Conservation (phyloP, 805 yeast species). For the Blastobotrys attinorum region DNA sequence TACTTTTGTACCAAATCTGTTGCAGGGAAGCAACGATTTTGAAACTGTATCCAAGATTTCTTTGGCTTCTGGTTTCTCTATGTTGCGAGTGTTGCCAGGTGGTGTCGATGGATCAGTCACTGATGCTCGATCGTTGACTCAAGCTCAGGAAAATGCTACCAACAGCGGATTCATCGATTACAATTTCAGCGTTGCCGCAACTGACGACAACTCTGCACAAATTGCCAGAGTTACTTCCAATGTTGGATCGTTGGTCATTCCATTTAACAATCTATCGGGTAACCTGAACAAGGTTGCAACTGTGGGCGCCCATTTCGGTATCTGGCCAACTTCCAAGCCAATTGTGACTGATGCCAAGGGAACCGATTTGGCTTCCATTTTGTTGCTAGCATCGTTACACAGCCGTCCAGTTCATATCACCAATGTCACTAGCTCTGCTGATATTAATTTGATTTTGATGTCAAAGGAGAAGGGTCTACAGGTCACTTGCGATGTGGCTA, state of each 20-base stretch:
- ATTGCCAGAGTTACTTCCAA: constrained; percentile 53
- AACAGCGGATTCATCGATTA: constrained; percentile 66
- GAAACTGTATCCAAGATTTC: constrained; percentile 63
- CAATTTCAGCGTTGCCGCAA: constrained; percentile 76
- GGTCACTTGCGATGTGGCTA: constrained; percentile 86
- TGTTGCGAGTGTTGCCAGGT: constrained; percentile 71
- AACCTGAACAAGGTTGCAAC: constrained; percentile 57
- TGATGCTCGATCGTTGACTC: constrained; percentile 56
- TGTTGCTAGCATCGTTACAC: constrained; percentile 83
- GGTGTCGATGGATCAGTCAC: constrained; percentile 55
- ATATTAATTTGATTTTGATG: constrained; percentile 73
- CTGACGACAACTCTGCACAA: constrained; percentile 55
- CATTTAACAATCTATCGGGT: constrained; percentile 63
- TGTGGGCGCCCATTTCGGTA: constrained; percentile 67
- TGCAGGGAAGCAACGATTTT: constrained; percentile 47
- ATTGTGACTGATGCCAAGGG: constrained; percentile 88
- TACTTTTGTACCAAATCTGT: constrained; percentile 65
- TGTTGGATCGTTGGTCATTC: constrained; percentile 76
- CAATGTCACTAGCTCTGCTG: constrained; percentile 73
- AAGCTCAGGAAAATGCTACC: constrained; percentile 50
- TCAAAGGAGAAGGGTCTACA: constrained; percentile 73
- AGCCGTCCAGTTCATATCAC: constrained; percentile 81
- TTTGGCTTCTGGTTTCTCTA: constrained; percentile 81
- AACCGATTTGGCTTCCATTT: constrained; percentile 85
- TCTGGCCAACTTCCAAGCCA: constrained; percentile 81